Evolutionary conservation across 306 rosid species (phyloP), one percentile per base, ranked within the genome.

Genomic region (Vachellia collinsii): DNA sequence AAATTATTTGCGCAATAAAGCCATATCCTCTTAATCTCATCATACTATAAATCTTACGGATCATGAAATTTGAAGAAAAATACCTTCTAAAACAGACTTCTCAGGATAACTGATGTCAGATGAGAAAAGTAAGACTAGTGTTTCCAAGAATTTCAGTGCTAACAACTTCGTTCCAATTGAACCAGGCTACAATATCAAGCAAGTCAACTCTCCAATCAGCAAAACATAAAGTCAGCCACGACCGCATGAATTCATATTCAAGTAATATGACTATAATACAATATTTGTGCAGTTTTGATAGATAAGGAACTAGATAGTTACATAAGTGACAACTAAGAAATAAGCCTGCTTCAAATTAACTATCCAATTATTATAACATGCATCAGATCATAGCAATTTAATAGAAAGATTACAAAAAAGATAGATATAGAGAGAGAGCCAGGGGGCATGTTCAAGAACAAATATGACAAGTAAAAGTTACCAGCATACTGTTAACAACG

Each of bases 121-220:
- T 44, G 99, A 87, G 82, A 93, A 93, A 70, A 90, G 87, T 78
- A 92, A 83, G 72, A 93, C 91, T 86, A 88, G 84, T n/a, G 90
- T 86, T 88, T 95, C 99, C 92, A 93, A 77, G 85, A 90, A 93
- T 85, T 95, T 95, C 89, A 95, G 87, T 10, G 97, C 99, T 78
- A 90, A 85, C 90, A 95, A 74, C 88, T 86, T 93, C 71, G 79
- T 77, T 89, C 88, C 96, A 34, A 83, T 88, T 72, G 89, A 85
- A 66, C 93, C 98, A 77, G 97, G 94, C 99, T 95, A 81, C 93
- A 91, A 88, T 47, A 88, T 76, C 82, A 89, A 84, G 85, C 61
- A 80, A 88, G 83, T 13, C 58, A 70, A 70, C 56, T 11, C 56
- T 43, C 37, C 20, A 70, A 70, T 70, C 58, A 70, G 75, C 13